These are phyloP conservation scores for Rusavskia elegans DNA, from an alignment of 495 filamentous ascomycete genomes.

Conservation along the genomic window DNA sequence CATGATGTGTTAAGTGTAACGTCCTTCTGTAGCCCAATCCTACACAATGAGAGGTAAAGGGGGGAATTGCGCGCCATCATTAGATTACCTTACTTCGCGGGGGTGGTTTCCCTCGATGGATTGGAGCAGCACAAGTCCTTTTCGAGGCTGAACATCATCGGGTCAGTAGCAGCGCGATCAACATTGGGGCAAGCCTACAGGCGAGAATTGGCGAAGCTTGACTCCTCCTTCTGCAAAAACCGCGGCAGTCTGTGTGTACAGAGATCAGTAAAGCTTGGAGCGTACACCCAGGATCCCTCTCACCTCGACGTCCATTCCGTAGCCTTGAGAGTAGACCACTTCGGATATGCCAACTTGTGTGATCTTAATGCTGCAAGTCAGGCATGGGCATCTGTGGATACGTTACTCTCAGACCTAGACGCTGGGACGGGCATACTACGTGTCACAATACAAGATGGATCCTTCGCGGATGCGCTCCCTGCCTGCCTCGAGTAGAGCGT, in stretches of 20 bases:
- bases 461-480: conserved; percentile 71
- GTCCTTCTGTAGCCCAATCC: too few relatives aligned
- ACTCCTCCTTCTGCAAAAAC: conserved; percentile 67
- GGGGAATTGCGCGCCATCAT: too few relatives aligned
- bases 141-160: conserved; percentile 24
- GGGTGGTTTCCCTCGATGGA: neutral
- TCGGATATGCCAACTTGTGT: conserved; percentile 87
- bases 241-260: conserved; percentile 37
- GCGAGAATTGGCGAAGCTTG: conserved; percentile 61
- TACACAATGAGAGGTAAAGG: too few relatives aligned
- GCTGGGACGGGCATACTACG: conserved; percentile 25
- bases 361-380: conserved; percentile 98
- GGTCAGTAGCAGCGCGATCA: conserved; percentile 1
- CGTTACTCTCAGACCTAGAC: neutral
- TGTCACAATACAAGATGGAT: conserved; percentile 82
- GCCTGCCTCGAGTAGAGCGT: conserved; percentile 86
- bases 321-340: conserved; percentile 85
- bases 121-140: conserved; percentile 32
- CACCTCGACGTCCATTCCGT: conserved; percentile 73
- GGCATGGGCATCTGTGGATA: conserved; percentile 53
- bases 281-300: conserved; percentile 1
- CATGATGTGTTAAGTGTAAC: too few relatives aligned
- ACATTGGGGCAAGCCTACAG: conserved; percentile 34
- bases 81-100: too few relatives aligned
- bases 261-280: too few relatives aligned